These are phyloP conservation scores for Pythium grandisporangium DNA, from an alignment of 352 stramenopile genomes.

Conservation along the genomic window DNA sequence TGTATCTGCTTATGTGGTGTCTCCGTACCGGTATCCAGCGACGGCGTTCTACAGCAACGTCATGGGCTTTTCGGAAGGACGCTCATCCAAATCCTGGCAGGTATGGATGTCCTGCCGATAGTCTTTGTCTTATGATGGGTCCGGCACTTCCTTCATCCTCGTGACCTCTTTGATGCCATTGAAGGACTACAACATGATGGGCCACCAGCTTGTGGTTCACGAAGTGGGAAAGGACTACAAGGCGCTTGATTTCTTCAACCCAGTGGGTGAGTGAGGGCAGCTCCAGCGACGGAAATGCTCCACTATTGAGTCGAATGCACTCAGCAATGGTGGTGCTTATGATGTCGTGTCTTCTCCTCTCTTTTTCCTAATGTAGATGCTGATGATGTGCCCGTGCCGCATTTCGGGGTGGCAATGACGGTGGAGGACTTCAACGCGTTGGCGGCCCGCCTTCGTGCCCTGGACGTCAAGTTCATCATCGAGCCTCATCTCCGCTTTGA, in stretches of 20 bases:
- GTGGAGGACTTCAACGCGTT: slow-evolving; percentile 91
- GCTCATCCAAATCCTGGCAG: slow-evolving; percentile 92
- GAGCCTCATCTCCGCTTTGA: slow-evolving; percentile 93
- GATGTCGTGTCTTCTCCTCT: no score
- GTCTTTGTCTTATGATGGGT: no score
- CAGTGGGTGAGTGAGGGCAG: slow-evolving; percentile 83
- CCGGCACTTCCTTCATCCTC: no score
- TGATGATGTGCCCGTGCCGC: slow-evolving; percentile 96
- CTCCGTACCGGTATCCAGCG: slow-evolving; percentile 44
- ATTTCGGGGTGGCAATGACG: slow-evolving; percentile 92
- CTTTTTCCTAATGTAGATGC: slow-evolving; percentile 55
- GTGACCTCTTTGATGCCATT: no score
- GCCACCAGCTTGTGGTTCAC: slow-evolving; percentile 85
- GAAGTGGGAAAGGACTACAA: slow-evolving; percentile 91
- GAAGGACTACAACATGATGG: slow-evolving; percentile 90
- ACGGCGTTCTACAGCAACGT: slow-evolving; percentile 91
- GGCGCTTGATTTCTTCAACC: slow-evolving; percentile 93
- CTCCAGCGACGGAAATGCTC: not conserved
- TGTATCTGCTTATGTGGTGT: no score
- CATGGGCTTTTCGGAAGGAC: slow-evolving; percentile 88
- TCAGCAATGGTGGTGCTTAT: no score
- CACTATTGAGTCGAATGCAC: not conserved
- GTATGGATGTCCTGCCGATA: no score
- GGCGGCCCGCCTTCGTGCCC: slow-evolving; percentile 64
- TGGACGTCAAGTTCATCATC: slow-evolving; percentile 92